phyloP scores from a whole-genome alignment of 208 protist genomes.

The Leishmania turanica region DNA sequence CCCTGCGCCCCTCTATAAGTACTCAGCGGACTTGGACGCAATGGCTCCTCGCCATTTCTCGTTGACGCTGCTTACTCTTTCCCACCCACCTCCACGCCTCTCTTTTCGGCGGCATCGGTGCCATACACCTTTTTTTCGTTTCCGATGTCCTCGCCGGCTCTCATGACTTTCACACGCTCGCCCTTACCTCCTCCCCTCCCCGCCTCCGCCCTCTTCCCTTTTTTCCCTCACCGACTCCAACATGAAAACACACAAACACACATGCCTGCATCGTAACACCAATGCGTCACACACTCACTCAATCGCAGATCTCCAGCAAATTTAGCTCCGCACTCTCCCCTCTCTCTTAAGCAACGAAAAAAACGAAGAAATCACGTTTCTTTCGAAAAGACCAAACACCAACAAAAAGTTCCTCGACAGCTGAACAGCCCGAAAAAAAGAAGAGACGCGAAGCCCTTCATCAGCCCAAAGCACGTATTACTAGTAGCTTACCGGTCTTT shows the following conservation, averaged over 20 bases:
- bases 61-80: neutral
- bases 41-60: neutral
- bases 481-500: neutral
- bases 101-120: neutral
- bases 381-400: neutral
- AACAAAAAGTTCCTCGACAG: neutral
- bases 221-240: neutral
- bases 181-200: neutral
- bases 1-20: neutral
- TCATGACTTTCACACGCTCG: neutral
- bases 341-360: neutral
- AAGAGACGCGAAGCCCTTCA: neutral
- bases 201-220: neutral
- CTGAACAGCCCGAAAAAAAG: neutral
- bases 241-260: neutral
- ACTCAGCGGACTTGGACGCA: neutral
- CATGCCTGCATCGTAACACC: neutral
- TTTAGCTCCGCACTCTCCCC: neutral
- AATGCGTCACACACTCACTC: neutral
- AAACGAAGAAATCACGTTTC: neutral
- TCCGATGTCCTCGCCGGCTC: neutral
- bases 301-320: neutral
- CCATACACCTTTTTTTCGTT: neutral
- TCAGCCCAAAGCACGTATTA: neutral
- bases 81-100: neutral